These are phyloP conservation scores for Nemania bipapillata DNA, from an alignment of 2,329 filamentous ascomycete species.

Conservation along the genomic window DNA sequence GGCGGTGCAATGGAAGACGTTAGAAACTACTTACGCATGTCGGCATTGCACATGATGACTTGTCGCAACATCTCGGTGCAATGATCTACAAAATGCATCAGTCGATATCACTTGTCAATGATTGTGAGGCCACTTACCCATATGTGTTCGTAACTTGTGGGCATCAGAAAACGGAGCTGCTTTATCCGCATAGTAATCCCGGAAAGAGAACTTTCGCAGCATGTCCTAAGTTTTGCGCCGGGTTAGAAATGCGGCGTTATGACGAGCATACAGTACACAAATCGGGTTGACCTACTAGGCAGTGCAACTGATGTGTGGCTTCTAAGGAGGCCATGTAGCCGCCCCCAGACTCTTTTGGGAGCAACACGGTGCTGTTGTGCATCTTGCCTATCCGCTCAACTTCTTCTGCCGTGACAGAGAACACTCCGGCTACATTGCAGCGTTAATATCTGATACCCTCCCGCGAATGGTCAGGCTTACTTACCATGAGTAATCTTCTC, in stretches of 20 bases:
- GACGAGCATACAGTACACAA: neutral
- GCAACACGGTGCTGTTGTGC: slow-evolving; percentile 18
- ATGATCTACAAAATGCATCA: slow-evolving; percentile 17
- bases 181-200: slow-evolving; percentile 23
- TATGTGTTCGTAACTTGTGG: slow-evolving; percentile 10
- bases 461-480: neutral
- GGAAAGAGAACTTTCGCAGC: slow-evolving; percentile 22
- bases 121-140: slow-evolving; percentile 7
- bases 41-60: slow-evolving; percentile 24
- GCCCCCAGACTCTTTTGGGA: slow-evolving; percentile 25
- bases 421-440: slow-evolving; percentile 4
- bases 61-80: slow-evolving; percentile 32
- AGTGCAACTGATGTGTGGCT: slow-evolving; percentile 32
- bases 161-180: slow-evolving; percentile 15
- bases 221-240: neutral
- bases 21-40: slow-evolving; percentile 9
- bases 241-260: neutral
- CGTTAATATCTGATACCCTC: neutral
- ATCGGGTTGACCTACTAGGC: slow-evolving; percentile 24
- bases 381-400: slow-evolving; percentile 13
- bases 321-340: slow-evolving; percentile 32
- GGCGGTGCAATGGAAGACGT: neutral
- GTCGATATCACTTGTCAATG: neutral
- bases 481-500: slow-evolving; percentile 19
- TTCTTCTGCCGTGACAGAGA: slow-evolving; percentile 11